A percentile compares a stretch with the other conserved stretches of the same genome.
These are phyloP conservation scores for Cryptococcus sp. DNA, from an alignment of 1,284 basidiomycete genomes.

Conservation along the genomic window DNA sequence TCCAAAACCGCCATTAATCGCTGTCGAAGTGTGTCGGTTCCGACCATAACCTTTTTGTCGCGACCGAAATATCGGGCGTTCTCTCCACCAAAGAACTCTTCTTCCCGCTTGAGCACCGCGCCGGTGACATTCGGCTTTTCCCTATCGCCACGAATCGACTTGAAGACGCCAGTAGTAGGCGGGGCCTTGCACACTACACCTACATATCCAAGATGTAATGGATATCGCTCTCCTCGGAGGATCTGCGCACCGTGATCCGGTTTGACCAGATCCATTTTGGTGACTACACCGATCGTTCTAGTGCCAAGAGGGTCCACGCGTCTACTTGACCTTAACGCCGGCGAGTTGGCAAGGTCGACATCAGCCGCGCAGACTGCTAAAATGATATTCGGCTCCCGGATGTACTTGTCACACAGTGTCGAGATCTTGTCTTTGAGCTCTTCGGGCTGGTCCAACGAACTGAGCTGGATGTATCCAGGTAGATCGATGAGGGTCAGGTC, in stretches of 20 bases:
- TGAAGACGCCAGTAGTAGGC: constrained; percentile 50
- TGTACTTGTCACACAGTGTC: constrained; percentile 89
- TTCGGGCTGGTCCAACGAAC: constrained; percentile 94
- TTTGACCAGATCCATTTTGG: constrained; percentile 97
- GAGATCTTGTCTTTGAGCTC: constrained; percentile 90
- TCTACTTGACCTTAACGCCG: constrained; percentile 87
- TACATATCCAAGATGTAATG: constrained; percentile 95
- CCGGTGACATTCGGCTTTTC: constrained; percentile 54
- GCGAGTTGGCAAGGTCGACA: constrained; percentile 97
- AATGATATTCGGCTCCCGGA: constrained; percentile 96
- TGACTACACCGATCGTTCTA: constrained; percentile 95
- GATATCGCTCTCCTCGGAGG: constrained; percentile 87
- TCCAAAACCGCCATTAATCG: constrained; percentile 96
- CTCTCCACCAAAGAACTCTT: constrained; percentile 77
- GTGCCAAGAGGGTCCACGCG: constrained; percentile 93
- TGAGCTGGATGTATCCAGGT: constrained; percentile 95
- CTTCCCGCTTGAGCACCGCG: constrained; percentile 70
- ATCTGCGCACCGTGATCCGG: constrained; percentile 80
- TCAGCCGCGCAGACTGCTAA: constrained; percentile 97
- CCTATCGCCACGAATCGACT: constrained; percentile 34
- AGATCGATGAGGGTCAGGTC: constrained; percentile 97
- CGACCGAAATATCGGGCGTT: constrained; percentile 59
- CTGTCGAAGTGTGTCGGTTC: constrained; percentile 83
- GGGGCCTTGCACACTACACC: constrained; percentile 89
- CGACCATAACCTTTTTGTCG: constrained; percentile 67